Evolutionary conservation across 352 stramenopile species (phyloP), one percentile per base, ranked within the genome.

Genomic region (Pythium plurisporium): DNA sequence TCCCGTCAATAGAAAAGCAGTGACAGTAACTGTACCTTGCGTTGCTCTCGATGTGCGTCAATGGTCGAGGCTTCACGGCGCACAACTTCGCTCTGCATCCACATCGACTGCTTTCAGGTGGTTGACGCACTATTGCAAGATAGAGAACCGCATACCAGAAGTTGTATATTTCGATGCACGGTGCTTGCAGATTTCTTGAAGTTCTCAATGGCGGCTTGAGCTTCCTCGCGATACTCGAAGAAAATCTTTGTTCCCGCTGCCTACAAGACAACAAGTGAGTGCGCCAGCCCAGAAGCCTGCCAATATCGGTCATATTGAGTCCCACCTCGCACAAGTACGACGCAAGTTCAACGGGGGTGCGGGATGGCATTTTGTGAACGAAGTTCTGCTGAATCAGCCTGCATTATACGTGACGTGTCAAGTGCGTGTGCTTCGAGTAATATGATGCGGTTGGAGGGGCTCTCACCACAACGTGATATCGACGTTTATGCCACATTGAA

Each of bases 381-480:
- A 73, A 43, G 36, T 76, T 77, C 38, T 80, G 72, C 37, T 74
- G 65, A 31, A 80, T 80, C 20, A 74, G 48, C 69, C 68, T 76
- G 36, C 31, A 37, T 37, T 37, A 37, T 37, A 14, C n/a, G n/a
- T n/a, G n/a, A n/a, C n/a, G n/a, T n/a, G n/a, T n/a, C n/a, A n/a
- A n/a, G n/a, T n/a, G n/a, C n/a, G n/a, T n/a, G n/a, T n/a, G n/a
- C n/a, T n/a, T n/a, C n/a, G n/a, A n/a, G n/a, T n/a, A n/a, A n/a
- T n/a, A n/a, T n/a, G n/a, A n/a, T n/a, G n/a, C n/a, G n/a, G n/a
- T n/a, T n/a, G n/a, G n/a, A n/a, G n/a, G n/a, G n/a, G n/a, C n/a
- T n/a, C n/a, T n/a, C n/a, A 74, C 71, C 71, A 79, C 10, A 74
- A 40, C 9, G 71, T 73, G 17, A 78, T 45, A 52, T 80, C 69